Base-by-base conservation (phyloP, 1,284 basidiomycete genomes). In the Pseudozyma sp. region DNA sequence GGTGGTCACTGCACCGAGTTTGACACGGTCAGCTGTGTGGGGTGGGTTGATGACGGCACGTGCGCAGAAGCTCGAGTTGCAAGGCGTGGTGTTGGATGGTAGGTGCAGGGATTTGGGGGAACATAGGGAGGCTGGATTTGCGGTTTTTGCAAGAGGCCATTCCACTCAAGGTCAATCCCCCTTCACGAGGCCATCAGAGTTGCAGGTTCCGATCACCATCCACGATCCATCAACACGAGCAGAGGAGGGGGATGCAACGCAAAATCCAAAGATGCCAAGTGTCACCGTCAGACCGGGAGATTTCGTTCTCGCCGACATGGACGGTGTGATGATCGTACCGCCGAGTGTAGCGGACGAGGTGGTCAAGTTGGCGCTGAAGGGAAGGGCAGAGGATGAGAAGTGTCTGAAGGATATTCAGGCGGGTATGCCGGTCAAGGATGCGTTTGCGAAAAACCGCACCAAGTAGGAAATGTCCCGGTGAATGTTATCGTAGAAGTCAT, bases 21-120 rank as follows among this genome's bases (percentile, higher is more conserved):
- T 93, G 92, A 83, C 74, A 47, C 92, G 91, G 83, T 94, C 91
- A 72, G 93, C 93, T 1, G 91, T 93, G 0, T 94, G 94, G 92
- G 94, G 94, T 8, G 94, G 94, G 4, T 88, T 96, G 35, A 94
- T 96, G 92, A 91, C 92, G 1, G 91, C 92, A 0, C 91, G 93
- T 16, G 93, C 94, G 0, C 88, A 90, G 78, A 86, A 88, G 13
- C 88, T 90, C 44, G 88, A 88, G 24, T 90, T 90, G 5, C 85
- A 87, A 16, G 94, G 92, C 7, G 92, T 92, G 37, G 87, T 96
- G 50, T 90, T 96, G 57, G 85, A 86, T 50, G 94, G 94, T 2
- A 88, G 92, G 11, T 93, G 92, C 85, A 88, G 94, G 70, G 94
- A 96, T 84, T 83, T 94, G 11, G 86, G 87, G 3, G 94, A 96